These are phyloP conservation scores for Leavenworthia alabamica DNA, from an alignment of 345 rosid genomes.

Conservation along the genomic window DNA sequence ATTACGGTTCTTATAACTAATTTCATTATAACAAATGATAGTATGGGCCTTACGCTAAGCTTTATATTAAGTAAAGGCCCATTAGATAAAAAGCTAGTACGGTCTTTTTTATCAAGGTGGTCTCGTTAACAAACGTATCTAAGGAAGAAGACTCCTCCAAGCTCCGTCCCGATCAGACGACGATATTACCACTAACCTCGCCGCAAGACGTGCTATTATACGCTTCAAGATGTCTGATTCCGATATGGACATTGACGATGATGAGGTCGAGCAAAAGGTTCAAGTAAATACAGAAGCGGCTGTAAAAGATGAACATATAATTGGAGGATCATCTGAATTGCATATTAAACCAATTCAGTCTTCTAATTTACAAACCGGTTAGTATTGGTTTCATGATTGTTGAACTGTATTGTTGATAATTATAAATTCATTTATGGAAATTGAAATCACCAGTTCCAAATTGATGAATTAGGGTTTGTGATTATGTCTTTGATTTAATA, in stretches of 20 bases:
- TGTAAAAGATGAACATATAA: neutral
- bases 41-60: neutral
- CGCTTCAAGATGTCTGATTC: slow-evolving; percentile 28
- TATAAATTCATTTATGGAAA: slow-evolving; percentile 1
- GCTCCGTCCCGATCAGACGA: slow-evolving; percentile 21
- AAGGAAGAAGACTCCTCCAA: slow-evolving; percentile 15
- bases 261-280: slow-evolving; percentile 11
- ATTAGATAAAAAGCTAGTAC: neutral
- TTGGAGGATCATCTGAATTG: slow-evolving; percentile 5
- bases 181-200: neutral
- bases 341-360: slow-evolving; percentile 14
- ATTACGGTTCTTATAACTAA: too few relatives aligned
- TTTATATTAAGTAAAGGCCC: slow-evolving; percentile 3
- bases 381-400: slow-evolving; percentile 8
- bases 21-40: too few relatives aligned
- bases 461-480: neutral
- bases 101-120: neutral
- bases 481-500: neutral
- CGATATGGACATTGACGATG: slow-evolving; percentile 24
- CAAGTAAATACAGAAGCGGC: neutral
- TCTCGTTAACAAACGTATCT: slow-evolving; percentile 16
- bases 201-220: neutral
- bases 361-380: slow-evolving; percentile 27
- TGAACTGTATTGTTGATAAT: neutral
- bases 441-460: neutral